These are phyloP conservation scores for Bothia castanella DNA, from an alignment of 1,284 basidiomycete genomes.

Conservation along the genomic window DNA sequence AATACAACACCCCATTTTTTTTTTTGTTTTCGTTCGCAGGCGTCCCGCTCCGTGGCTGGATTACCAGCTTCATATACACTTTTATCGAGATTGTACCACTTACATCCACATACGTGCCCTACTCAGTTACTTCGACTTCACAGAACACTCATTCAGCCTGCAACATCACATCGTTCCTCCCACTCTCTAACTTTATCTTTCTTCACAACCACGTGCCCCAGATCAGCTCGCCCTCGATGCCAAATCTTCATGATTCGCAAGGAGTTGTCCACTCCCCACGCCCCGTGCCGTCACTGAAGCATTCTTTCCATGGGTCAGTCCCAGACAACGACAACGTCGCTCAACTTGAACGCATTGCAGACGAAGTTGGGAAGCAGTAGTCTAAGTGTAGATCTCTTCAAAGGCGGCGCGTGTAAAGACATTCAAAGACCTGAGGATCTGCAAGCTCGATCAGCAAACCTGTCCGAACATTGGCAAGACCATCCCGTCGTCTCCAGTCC, in stretches of 20 bases:
- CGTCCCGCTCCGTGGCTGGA: conserved; percentile 13
- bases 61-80: conserved; percentile 13
- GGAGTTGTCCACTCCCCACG: conserved; percentile 30
- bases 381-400: conserved; percentile 41
- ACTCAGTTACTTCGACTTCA: conserved; percentile 52
- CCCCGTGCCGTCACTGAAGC: conserved; percentile 30
- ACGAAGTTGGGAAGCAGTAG: conserved; percentile 44
- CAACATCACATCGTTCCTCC: conserved; percentile 62
- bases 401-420: conserved; percentile 23
- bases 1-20: conserved; percentile 21
- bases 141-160: conserved; percentile 53
- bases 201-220: conserved; percentile 19
- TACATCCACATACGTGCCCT: conserved; percentile 12
- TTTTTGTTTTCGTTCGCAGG: conserved; percentile 16
- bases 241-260: conserved; percentile 31
- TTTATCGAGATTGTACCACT: conserved; percentile 20
- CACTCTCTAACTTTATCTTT: conserved; percentile 37
- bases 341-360: conserved; percentile 64
- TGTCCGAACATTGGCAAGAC: conserved; percentile 46
- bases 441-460: conserved; percentile 8
- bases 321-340: conserved; percentile 58
- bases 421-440: conserved; percentile 9
- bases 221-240: conserved; percentile 14
- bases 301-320: conserved; percentile 34
- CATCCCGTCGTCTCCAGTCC: conserved; percentile 53